These are phyloP conservation scores for Fusarium mexicanum DNA, from an alignment of 2,329 filamentous ascomycete genomes.

Conservation along the genomic window DNA sequence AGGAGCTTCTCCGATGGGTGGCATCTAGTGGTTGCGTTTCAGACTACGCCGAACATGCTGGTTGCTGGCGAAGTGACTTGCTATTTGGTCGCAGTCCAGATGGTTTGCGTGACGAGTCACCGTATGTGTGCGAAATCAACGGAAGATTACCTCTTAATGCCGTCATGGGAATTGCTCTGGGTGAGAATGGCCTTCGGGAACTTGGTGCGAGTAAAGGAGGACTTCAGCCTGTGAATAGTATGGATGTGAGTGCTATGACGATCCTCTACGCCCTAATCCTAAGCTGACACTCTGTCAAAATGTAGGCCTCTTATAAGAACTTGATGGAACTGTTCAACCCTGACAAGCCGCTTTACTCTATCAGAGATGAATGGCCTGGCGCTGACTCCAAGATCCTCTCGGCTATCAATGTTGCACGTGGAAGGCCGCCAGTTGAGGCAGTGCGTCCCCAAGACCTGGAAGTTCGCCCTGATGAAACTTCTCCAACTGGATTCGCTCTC, in stretches of 20 bases:
- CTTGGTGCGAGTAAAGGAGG: slow-evolving; percentile 4
- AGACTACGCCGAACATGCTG: slow-evolving; percentile 8
- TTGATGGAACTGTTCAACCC: slow-evolving; percentile 8
- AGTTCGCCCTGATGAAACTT: not conserved
- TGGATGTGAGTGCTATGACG: not conserved
- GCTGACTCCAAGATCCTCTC: slow-evolving; percentile 11
- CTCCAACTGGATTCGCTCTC: not conserved
- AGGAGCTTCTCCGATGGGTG: slow-evolving; percentile 16
- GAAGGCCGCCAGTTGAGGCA: not conserved
- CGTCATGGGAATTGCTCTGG: not conserved
- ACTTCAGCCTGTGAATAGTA: not conserved
- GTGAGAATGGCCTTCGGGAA: not conserved
- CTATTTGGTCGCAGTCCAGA: slow-evolving; percentile 15
- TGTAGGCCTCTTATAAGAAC: not conserved
- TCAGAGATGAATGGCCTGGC: slow-evolving; percentile 17
- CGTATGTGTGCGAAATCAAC: slow-evolving; percentile 22
- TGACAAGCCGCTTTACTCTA: slow-evolving; percentile 3
- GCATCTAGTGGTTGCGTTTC: not conserved
- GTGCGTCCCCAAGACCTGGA: slow-evolving; percentile 13
- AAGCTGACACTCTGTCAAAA: not conserved
- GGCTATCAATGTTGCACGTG: not conserved
- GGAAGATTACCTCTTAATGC: slow-evolving; percentile 24
- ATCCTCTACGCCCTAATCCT: too few species aligned
- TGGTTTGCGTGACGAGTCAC: not conserved
- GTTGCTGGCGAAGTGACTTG: slow-evolving; percentile 24